Evolutionary conservation across 2,329 filamentous ascomycete species (phyloP).

Genomic region (Pyrenochaeta sp.): DNA sequence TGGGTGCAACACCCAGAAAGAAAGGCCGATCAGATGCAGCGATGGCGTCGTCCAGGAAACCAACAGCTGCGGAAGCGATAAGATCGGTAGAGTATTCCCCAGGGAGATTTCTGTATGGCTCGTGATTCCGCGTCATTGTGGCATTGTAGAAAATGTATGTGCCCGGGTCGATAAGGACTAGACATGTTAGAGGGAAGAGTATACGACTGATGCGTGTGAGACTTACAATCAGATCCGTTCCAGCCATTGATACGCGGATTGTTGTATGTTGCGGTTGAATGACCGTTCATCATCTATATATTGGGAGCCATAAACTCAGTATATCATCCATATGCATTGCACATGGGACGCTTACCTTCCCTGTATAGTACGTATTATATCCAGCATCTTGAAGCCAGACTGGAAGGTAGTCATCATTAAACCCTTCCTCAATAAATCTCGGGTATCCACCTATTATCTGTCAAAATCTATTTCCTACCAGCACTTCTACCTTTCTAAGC

Average conservation of each 20-base stretch:
- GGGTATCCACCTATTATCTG: slow-evolving; percentile 62
- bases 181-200: neutral
- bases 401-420: slow-evolving; percentile 73
- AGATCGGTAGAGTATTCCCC: slow-evolving; percentile 68
- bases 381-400: slow-evolving; percentile 75
- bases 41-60: slow-evolving; percentile 69
- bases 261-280: slow-evolving; percentile 69
- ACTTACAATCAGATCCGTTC: slow-evolving; percentile 59
- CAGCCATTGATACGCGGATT: slow-evolving; percentile 66
- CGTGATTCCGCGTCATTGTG: slow-evolving; percentile 68
- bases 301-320: too few relatives aligned
- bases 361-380: slow-evolving; percentile 76
- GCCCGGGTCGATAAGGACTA: slow-evolving; percentile 66
- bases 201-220: neutral
- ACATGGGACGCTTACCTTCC: slow-evolving; percentile 56
- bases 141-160: slow-evolving; percentile 75
- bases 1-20: slow-evolving; percentile 72
- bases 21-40: slow-evolving; percentile 64
- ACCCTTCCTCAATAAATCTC: slow-evolving; percentile 71
- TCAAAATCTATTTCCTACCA: slow-evolving; percentile 2
- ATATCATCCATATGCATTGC: too few relatives aligned
- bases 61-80: slow-evolving; percentile 65
- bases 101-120: slow-evolving; percentile 63
- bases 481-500: neutral
- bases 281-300: slow-evolving; percentile 67